Evolutionary conservation across 352 stramenopile genomes (phyloP).

Genomic region (Albugo candida): DNA sequence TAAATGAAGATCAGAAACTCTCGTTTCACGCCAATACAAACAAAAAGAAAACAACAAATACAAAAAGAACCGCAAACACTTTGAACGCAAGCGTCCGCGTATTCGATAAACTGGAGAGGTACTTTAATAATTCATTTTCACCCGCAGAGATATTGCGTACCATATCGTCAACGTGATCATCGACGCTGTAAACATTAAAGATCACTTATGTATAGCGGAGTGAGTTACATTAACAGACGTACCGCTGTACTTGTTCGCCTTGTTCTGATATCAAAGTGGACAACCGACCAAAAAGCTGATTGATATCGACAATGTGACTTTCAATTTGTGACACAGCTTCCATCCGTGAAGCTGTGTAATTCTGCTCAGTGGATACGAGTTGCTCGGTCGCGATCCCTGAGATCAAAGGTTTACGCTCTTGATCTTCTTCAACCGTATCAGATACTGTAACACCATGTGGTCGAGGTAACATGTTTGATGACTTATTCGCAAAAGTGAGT

Average conservation of each 20-base stretch:
- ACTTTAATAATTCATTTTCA: constrained; percentile 71
- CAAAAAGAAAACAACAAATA: constrained; percentile 80
- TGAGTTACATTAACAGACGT: not conserved
- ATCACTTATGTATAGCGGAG: not conserved
- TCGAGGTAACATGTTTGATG: constrained; percentile 21
- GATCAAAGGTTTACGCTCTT: constrained; percentile 45
- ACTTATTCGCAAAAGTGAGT: constrained; percentile 20
- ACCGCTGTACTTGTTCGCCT: constrained; percentile 63
- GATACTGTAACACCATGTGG: constrained; percentile 19
- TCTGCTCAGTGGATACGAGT: constrained; percentile 55
- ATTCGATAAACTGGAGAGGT: constrained; percentile 69
- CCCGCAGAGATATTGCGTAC: constrained; percentile 51
- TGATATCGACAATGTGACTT: constrained; percentile 74
- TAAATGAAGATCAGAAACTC: not conserved
- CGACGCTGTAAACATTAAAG: constrained; percentile 30
- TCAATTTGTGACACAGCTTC: constrained; percentile 72
- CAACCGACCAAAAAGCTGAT: constrained; percentile 60
- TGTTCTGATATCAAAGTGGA: constrained; percentile 68
- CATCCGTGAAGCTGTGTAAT: constrained; percentile 48
- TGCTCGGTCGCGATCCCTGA: constrained; percentile 51
- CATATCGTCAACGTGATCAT: constrained; percentile 70
- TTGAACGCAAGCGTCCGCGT: constrained; percentile 76
- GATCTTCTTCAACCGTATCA: constrained; percentile 10
- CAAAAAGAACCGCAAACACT: constrained; percentile 70
- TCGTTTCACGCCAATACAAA: constrained; percentile 65